Evolutionary conservation across 495 filamentous ascomycete species (phyloP), one percentile per base, ranked within the genome.

Genomic region (Ascodesmis nigricans): DNA sequence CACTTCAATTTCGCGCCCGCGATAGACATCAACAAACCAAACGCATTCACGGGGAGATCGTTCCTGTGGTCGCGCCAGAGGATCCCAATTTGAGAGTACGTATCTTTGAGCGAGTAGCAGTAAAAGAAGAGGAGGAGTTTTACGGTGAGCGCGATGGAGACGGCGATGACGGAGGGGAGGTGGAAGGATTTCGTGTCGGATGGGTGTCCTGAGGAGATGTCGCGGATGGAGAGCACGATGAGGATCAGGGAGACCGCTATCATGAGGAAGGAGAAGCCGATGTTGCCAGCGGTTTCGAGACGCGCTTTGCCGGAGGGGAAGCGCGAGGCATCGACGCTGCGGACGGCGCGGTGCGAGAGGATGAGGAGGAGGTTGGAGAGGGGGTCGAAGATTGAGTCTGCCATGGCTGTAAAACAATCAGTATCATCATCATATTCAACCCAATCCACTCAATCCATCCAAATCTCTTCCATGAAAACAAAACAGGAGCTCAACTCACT

Each of bases 251-350:
- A 91, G 11, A 97, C 84, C 29, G 78, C 61, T 29, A 69, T 77
- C 87, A 97, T 97, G 46, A 97, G 63, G 58, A 90, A 91, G 58
- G 84, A 92, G 62, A 97, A 97, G 41, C 74, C 69, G 45, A 97
- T 95, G 49, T 95, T 97, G 29, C 87, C 87, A 1, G 81, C 79
- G 3, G 82, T 95, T 56, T 97, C 87, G 33, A 97, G 78, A 14
- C 87, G 73, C 5, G 82, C 82, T 53, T 93, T 95, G 37, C 87
- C 87, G 0, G 75, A 79, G 2, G 87, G 87, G 55, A 93, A 97
- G 33, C 75, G 73, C 41, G 67, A 68, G n/a, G 78, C 66, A 50
- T 95, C 82, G 38, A 95, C 90, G 29, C 66, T 70, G 44, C 74
- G 73, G 45, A 93, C 75, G 36, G 90, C 84, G 36, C 83, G 77